Evolutionary conservation across 805 yeast species (phyloP).

Genomic region (Spathaspora passalidarum): DNA sequence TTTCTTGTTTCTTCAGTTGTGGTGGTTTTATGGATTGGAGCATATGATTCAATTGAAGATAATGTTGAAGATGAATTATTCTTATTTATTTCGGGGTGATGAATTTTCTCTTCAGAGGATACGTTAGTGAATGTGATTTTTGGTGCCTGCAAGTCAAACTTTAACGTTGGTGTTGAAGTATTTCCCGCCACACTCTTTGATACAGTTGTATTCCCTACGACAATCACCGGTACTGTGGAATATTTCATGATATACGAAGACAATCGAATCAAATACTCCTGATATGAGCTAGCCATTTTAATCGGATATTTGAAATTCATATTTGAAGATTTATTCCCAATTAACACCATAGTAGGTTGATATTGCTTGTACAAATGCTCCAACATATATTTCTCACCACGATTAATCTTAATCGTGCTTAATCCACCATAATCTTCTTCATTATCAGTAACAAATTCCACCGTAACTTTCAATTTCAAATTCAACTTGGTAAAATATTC

Average conservation of each 20-base stretch:
- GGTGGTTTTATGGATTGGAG: not conserved
- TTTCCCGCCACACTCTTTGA: not conserved
- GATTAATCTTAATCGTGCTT: slow-evolving; percentile 2
- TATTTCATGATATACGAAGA: slow-evolving; percentile 37
- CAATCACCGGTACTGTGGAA: slow-evolving; percentile 36
- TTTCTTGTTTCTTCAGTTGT: slow-evolving; percentile 3
- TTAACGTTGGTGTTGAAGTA: not conserved
- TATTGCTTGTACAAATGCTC: slow-evolving; percentile 37
- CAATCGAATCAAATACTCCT: slow-evolving; percentile 32
- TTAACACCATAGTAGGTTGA: slow-evolving; percentile 35
- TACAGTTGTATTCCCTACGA: slow-evolving; percentile 23
- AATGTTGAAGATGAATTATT: not conserved
- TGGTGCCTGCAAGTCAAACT: not conserved
- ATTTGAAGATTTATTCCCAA: slow-evolving; percentile 39
- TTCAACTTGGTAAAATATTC: slow-evolving; percentile 11
- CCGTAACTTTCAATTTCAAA: slow-evolving; percentile 34
- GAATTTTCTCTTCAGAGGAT: not conserved
- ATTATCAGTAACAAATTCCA: slow-evolving; percentile 33
- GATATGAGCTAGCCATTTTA: slow-evolving; percentile 17
- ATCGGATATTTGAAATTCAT: slow-evolving; percentile 42
- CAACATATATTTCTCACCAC: slow-evolving; percentile 33
- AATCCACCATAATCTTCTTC: slow-evolving; percentile 3
- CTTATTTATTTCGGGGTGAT: not conserved
- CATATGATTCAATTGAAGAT: not conserved
- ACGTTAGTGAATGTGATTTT: not conserved